These are phyloP conservation scores for Glarea lozoyensis DNA, from an alignment of 495 filamentous ascomycete genomes.

Conservation along the genomic window DNA sequence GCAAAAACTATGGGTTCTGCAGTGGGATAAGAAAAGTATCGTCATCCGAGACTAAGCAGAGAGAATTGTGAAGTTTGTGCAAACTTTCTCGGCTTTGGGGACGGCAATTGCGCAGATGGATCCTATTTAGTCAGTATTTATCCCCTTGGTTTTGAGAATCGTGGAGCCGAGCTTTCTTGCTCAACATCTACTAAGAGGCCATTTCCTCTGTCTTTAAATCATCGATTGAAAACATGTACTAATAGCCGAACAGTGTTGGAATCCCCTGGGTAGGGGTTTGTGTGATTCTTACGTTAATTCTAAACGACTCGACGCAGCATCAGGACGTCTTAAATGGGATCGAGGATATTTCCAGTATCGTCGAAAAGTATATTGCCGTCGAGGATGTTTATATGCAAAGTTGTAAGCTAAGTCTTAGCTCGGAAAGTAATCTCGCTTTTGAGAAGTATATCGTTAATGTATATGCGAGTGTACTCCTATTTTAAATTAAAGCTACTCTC, in stretches of 20 bases:
- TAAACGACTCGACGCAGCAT: conserved; percentile 6
- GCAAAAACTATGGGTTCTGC: conserved; percentile 11
- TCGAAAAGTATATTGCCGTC: conserved; percentile 8
- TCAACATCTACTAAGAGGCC: not conserved
- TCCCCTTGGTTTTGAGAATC: not conserved
- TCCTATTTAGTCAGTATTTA: conserved; percentile 3
- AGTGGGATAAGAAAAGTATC: conserved; percentile 7
- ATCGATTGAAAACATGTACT: conserved; percentile 2
- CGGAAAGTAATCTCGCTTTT: conserved; percentile 1
- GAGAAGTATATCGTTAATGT: conserved; percentile 4
- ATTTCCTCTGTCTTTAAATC: not conserved
- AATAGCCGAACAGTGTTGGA: not conserved
- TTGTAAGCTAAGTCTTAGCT: not conserved
- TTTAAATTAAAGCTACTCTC: conserved; percentile 2
- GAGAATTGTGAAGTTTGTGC: conserved; percentile 8
- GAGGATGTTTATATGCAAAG: conserved; percentile 9
- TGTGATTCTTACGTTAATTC: conserved; percentile 1
- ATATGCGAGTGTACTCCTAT: conserved; percentile 4
- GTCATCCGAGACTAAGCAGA: conserved; percentile 10
- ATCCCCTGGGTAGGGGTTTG: conserved; percentile 10
- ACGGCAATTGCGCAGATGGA: conserved; percentile 6
- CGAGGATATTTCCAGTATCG: conserved; percentile 5
- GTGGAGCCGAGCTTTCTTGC: not conserved
- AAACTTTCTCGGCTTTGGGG: conserved; percentile 4
- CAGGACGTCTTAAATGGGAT: conserved; percentile 2